These are phyloP conservation scores for Skeletonema grethae DNA, from an alignment of 108 stramenopile species.

Conservation along the genomic window DNA sequence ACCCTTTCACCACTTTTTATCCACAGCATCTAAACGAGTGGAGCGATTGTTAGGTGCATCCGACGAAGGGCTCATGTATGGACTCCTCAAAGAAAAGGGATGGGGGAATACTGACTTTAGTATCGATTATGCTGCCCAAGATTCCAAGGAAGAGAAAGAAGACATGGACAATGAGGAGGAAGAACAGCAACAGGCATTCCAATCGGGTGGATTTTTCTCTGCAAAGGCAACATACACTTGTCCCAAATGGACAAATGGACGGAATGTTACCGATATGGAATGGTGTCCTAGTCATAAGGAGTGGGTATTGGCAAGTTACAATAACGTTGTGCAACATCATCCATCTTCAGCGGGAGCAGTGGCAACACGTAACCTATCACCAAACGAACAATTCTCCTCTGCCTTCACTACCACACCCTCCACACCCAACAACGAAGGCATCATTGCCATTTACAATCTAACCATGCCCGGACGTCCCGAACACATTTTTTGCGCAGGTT, in stretches of 20 bases:
- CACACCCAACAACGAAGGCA: constrained; percentile 58
- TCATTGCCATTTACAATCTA: constrained; percentile 82
- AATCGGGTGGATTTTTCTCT: constrained; percentile 52
- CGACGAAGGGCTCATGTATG: constrained; percentile 32
- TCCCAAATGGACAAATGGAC: constrained; percentile 66
- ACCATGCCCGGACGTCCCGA: constrained; percentile 85
- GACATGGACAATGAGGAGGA: constrained; percentile 31
- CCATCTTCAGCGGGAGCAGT: background rate
- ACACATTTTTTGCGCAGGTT: constrained; percentile 85
- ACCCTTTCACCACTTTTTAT: constrained; percentile 73
- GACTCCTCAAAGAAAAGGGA: constrained; percentile 7
- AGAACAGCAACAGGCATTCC: constrained; percentile 31
- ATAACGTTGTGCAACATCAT: background rate
- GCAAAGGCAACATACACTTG: constrained; percentile 70
- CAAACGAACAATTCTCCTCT: constrained; percentile 69
- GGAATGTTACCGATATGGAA: constrained; percentile 80
- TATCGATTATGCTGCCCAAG: constrained; percentile 67
- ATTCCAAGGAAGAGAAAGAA: constrained; percentile 4
- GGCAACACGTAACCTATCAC: constrained; percentile 46
- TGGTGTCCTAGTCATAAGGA: constrained; percentile 88
- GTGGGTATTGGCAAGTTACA: constrained; percentile 74
- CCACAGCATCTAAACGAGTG: constrained; percentile 81
- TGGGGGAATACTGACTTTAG: constrained; percentile 53
- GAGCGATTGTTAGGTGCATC: constrained; percentile 73
- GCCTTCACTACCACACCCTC: constrained; percentile 22